Evolutionary conservation across 345 rosid species (phyloP).

Genomic region (Eutrema heterophyllum): DNA sequence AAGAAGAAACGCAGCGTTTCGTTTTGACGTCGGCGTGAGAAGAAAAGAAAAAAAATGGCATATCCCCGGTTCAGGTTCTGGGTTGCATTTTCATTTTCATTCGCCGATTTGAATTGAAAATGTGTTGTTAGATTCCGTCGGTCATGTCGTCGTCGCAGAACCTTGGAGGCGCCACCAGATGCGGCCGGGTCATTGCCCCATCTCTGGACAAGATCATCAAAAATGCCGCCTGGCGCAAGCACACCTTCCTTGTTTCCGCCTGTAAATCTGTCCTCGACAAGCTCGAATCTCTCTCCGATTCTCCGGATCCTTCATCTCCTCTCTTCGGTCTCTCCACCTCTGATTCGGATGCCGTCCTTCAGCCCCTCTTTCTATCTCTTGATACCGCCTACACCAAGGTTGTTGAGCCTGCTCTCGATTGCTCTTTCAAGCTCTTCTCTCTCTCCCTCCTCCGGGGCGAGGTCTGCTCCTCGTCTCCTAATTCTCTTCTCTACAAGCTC

Average conservation of each 20-base stretch:
- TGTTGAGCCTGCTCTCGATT: conserved; percentile 79
- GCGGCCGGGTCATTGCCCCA: conserved; percentile 79
- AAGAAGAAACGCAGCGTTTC: conserved; percentile 3
- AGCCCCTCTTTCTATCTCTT: conserved; percentile 66
- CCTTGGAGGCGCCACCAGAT: conserved; percentile 74
- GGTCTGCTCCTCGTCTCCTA: conserved; percentile 34
- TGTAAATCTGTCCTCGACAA: conserved; percentile 83
- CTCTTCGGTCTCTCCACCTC: conserved; percentile 55
- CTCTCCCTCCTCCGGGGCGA: conserved; percentile 62
- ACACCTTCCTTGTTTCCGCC: conserved; percentile 73
- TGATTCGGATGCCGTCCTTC: conserved; percentile 57
- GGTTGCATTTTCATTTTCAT: background rate
- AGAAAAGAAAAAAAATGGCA: background rate
- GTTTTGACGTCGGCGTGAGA: background rate
- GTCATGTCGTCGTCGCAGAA: conserved; percentile 58
- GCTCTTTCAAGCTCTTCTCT: conserved; percentile 71
- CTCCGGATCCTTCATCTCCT: conserved; percentile 41
- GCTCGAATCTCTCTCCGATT: conserved; percentile 54
- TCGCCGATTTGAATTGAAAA: background rate
- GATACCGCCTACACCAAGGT: conserved; percentile 68
- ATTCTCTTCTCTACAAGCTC: conserved; percentile 37
- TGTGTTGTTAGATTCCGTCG: conserved; percentile 2
- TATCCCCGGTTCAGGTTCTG: background rate
- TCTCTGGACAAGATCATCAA: conserved; percentile 84
- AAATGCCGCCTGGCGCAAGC: conserved; percentile 96